Base-by-base conservation (phyloP, 441 rosid genomes). In the Populus hybrid region DNA sequence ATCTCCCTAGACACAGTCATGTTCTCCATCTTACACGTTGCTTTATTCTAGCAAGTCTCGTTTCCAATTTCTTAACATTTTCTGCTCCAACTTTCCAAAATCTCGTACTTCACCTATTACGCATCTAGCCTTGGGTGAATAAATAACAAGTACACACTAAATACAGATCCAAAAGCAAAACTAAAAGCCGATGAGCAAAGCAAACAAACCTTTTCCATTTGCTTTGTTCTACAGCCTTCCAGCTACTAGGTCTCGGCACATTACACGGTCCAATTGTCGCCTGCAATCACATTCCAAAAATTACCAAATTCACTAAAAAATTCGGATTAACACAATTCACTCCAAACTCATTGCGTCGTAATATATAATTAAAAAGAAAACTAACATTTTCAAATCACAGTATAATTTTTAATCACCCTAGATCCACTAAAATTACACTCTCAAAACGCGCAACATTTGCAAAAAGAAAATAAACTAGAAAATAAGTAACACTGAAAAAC, bases 181-280 rank as follows among this genome's bases (percentile, higher is more conserved):
- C 10, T 70, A 30, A 77, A 30, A 66, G 18, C 12, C 3, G 23
- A 9, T 24, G 32, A 30, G 32, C 32, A 30, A 76, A 76, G 46
- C 64, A 73, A 12, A 79, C 91, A 57, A 73, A 97, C 99, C 99
- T 95, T 87, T 88, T 90, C 99, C 99, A 97, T 83, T 97, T 95
- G 84, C 93, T 90, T 85, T 88, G 97, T 81, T 97, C 98, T 16
- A 92, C 95, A n/a, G 98, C 98, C 82, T 87, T 95, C 99, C 99
- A 97, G n/a, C 91, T 82, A 82, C 95, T 93, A 14, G 99, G 98
- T 83, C 93, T 97, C 1, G 98, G 86, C 36, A 84, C 79, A 77
- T 90, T 92, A 85, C 99, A 97, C 76, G 93, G 94, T 78, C 99
- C 99, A 46, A 89, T 80, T 23, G 91, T 90, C 67, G 98, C 98